Percentiles rank a stretch among this genome's conserved stretches.
These are phyloP conservation scores for Stachybotrys chartarum DNA, from an alignment of 2,329 filamentous ascomycete species.

Conservation along the genomic window DNA sequence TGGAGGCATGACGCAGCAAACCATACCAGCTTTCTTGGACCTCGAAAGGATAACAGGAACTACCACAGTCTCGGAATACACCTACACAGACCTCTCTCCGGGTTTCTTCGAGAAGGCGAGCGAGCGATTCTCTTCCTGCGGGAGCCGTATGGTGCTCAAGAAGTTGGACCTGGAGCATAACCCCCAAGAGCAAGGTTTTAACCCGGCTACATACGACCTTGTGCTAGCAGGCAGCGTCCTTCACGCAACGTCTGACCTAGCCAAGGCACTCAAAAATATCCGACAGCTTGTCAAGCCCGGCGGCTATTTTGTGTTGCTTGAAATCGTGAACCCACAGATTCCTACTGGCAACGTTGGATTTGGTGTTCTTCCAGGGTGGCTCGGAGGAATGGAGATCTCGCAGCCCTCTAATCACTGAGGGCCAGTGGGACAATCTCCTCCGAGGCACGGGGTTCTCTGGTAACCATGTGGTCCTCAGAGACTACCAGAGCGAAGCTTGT, in stretches of 20 bases:
- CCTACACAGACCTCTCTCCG: slow-evolving; percentile 1
- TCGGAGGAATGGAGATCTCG: neutral
- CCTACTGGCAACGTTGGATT: neutral
- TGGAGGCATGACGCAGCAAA: neutral
- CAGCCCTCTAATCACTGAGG: neutral
- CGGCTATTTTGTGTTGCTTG: slow-evolving; percentile 17
- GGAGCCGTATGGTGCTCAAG: neutral
- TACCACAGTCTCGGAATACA: neutral
- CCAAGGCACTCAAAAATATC: slow-evolving; percentile 11
- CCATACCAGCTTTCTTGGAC: neutral
- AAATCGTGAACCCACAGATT: slow-evolving; percentile 2
- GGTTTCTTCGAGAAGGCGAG: neutral
- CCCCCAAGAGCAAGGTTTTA: slow-evolving; percentile 5
- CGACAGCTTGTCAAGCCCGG: slow-evolving; percentile 15
- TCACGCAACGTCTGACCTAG: slow-evolving; percentile 17
- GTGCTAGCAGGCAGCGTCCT: slow-evolving; percentile 17
- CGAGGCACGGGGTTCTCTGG: neutral
- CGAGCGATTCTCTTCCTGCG: neutral
- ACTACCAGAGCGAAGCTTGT: neutral
- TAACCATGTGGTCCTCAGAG: neutral
- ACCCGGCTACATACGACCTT: slow-evolving; percentile 7
- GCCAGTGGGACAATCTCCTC: neutral
- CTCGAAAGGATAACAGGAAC: neutral
- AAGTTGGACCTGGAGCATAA: slow-evolving; percentile 4
- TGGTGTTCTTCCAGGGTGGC: neutral